Evolutionary conservation across 257 asterid genomes (phyloP).

Genomic region (Nicotiana knightiana): DNA sequence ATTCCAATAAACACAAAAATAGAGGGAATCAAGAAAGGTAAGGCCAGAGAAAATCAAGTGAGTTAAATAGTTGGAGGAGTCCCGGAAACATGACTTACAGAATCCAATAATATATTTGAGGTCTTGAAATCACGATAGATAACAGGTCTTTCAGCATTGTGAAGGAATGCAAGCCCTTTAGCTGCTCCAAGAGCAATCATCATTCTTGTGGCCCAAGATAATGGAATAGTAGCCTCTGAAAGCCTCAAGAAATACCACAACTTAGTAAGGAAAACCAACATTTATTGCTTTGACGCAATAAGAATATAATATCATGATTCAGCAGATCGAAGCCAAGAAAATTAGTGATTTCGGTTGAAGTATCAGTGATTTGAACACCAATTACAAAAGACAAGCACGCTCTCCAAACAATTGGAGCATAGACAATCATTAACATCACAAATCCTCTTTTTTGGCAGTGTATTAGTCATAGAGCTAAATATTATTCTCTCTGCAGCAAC

Average conservation of each 20-base stretch:
- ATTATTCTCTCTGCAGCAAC: not conserved
- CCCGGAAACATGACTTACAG: conserved; percentile 46
- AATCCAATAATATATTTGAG: conserved; percentile 86
- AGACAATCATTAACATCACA: not conserved
- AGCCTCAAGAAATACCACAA: conserved; percentile 59
- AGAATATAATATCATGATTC: not conserved
- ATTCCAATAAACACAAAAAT: not conserved
- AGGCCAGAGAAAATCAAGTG: not conserved
- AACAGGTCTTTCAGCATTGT: conserved; percentile 95
- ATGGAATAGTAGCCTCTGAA: conserved; percentile 76
- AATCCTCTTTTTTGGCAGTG: not conserved
- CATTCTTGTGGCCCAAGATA: conserved; percentile 96
- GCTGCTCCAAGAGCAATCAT: conserved; percentile 99
- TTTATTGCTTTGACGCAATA: not conserved
- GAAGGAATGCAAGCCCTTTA: conserved; percentile 98
- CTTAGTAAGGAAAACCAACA: conserved; percentile 31
- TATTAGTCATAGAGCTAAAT: not conserved
- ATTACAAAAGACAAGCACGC: not conserved
- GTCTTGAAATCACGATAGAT: conserved; percentile 98
- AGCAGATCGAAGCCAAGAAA: not conserved
- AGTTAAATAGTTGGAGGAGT: not conserved
- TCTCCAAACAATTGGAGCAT: not conserved
- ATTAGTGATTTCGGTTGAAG: not conserved
- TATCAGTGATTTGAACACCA: not conserved
- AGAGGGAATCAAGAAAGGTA: not conserved